Percentiles rank a stretch among this genome's conserved stretches.
Conservation (phyloP, 371 early-diverging fungal species). For the Cokeromyces recurvatus region DNA sequence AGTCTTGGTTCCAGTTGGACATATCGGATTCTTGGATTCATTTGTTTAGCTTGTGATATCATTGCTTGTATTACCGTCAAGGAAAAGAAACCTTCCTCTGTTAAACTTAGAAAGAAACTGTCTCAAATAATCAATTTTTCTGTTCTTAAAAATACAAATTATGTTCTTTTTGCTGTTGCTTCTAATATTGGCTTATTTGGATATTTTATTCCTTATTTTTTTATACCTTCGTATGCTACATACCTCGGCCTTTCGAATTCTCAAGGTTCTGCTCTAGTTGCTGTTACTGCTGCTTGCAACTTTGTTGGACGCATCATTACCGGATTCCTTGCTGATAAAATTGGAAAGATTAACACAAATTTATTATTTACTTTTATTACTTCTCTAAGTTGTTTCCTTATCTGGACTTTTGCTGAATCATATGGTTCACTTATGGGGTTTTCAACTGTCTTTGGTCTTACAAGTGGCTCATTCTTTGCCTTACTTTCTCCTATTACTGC, state of each 20-base stretch:
- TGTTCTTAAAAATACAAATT: constrained; percentile 13
- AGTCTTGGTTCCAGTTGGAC: constrained; percentile 54
- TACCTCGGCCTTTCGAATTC: constrained; percentile 21
- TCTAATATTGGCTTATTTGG: constrained; percentile 27
- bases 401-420: constrained; percentile 56
- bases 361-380: constrained; percentile 41
- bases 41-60: constrained; percentile 34
- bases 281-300: constrained; percentile 24
- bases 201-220: constrained; percentile 33
- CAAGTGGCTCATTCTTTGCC: constrained; percentile 48
- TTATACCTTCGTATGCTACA: constrained; percentile 28
- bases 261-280: constrained; percentile 26
- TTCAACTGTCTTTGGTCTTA: constrained; percentile 52
- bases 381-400: constrained; percentile 42
- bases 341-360: constrained; percentile 58
- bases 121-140: constrained; percentile 9
- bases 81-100: constrained; percentile 18
- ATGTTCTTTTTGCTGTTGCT: constrained; percentile 19
- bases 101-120: constrained; percentile 4
- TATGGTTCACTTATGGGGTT: constrained; percentile 44
- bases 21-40: constrained; percentile 50
- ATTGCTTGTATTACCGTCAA: constrained; percentile 38
- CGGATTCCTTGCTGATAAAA: constrained; percentile 31
- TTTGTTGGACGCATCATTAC: constrained; percentile 27
- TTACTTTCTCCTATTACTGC: constrained; percentile 35